Conservation (phyloP, 208 protist species). For the Leishmania guyanensis region DNA sequence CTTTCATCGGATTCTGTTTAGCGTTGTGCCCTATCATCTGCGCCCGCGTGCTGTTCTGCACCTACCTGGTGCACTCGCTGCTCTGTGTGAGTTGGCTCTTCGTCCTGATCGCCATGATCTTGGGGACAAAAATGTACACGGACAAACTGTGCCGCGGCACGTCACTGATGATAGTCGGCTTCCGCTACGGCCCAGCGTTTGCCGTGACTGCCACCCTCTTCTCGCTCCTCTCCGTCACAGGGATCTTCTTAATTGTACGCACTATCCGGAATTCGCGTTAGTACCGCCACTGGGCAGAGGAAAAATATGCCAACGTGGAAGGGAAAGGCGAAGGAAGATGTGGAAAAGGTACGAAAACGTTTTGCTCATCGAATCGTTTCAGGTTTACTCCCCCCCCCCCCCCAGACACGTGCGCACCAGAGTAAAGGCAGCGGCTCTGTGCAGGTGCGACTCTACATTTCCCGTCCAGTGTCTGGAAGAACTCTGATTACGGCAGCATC, state of each 20-base stretch:
- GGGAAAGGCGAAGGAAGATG: background rate
- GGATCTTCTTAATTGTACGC: slow-evolving; percentile 30
- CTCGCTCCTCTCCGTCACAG: slow-evolving; percentile 23
- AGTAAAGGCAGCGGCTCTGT: background rate
- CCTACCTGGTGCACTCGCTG: slow-evolving; percentile 34
- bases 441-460: background rate
- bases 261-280: slow-evolving; percentile 14
- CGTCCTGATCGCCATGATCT: slow-evolving; percentile 31
- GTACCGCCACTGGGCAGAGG: slow-evolving; percentile 20
- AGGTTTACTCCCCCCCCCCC: background rate
- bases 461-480: background rate
- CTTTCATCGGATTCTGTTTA: slow-evolving; percentile 11
- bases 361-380: background rate
- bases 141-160: slow-evolving; percentile 22
- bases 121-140: slow-evolving; percentile 18
- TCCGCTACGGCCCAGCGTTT: slow-evolving; percentile 44
- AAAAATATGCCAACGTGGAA: background rate
- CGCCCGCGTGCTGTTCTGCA: slow-evolving; percentile 35
- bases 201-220: slow-evolving; percentile 37
- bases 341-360: background rate
- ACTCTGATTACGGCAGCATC: background rate
- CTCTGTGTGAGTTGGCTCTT: slow-evolving; percentile 30
- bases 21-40: slow-evolving; percentile 33
- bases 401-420: background rate
- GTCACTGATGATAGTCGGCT: slow-evolving; percentile 39